phyloP scores from a whole-genome alignment of 148 eudicot species.

The Vaccinium macrocarpon region DNA sequence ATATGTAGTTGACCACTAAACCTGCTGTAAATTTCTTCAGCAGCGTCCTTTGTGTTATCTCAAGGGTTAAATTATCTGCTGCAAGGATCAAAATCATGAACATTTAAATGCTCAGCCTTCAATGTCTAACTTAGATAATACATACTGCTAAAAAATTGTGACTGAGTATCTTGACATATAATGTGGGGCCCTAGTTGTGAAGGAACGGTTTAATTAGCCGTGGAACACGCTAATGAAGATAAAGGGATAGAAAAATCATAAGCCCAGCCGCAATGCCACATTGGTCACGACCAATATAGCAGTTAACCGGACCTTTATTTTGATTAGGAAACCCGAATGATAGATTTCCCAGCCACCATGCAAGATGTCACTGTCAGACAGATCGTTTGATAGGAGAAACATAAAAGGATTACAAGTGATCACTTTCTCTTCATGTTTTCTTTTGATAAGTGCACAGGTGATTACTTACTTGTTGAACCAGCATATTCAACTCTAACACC shows the following conservation, averaged over 20 bases:
- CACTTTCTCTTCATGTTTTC: conserved; percentile 28
- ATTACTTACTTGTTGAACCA: conserved; percentile 43
- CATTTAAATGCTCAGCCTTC: conserved; percentile 6
- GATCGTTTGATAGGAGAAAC: neutral
- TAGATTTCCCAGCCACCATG: neutral
- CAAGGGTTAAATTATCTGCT: conserved; percentile 26
- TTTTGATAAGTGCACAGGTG: conserved; percentile 9
- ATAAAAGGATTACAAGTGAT: neutral
- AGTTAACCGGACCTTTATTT: neutral
- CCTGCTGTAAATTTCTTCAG: conserved; percentile 19
- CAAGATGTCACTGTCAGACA: neutral
- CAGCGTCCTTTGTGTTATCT: conserved; percentile 27
- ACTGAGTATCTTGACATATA: neutral
- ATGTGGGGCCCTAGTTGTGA: conserved; percentile 14
- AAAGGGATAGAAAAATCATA: neutral
- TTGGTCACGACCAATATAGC: neutral
- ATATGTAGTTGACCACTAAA: conserved; percentile 32
- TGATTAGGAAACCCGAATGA: neutral
- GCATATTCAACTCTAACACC: conserved; percentile 32
- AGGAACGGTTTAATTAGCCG: conserved; percentile 1
- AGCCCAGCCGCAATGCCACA: neutral
- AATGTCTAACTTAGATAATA: neutral
- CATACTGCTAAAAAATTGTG: neutral
- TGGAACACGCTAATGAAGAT: neutral
- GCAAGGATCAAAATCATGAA: conserved; percentile 18